Percentiles rank a stretch among this genome's conserved stretches.
Evolutionary conservation across 306 rosid genomes (phyloP).

Genomic region (Glycine latifolia): DNA sequence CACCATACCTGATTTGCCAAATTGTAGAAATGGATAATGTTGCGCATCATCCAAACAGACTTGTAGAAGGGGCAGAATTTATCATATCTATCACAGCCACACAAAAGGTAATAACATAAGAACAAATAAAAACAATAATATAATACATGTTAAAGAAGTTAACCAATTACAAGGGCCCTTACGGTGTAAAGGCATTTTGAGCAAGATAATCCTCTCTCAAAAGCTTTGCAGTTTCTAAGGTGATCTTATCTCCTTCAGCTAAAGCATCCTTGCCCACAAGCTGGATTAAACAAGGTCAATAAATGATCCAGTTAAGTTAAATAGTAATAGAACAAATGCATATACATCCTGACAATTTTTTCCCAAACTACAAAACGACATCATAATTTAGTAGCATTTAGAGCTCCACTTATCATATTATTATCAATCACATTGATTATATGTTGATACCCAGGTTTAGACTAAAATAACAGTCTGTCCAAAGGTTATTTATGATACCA

Average conservation of each 20-base stretch:
- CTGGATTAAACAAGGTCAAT: conserved; percentile 56
- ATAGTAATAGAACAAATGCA: neutral
- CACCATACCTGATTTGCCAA: conserved; percentile 92
- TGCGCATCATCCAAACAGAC: conserved; percentile 99
- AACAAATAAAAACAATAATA: conserved; percentile 28
- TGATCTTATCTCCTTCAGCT: conserved; percentile 98
- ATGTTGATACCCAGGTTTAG: conserved; percentile 27
- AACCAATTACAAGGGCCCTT: conserved; percentile 47
- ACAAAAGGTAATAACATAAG: conserved; percentile 22
- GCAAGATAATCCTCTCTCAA: conserved; percentile 99
- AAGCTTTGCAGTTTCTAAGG: conserved; percentile 97
- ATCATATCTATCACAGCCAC: conserved; percentile 76
- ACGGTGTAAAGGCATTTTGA: conserved; percentile 99
- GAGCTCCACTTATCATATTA: conserved; percentile 12
- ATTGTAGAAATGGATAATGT: conserved; percentile 95
- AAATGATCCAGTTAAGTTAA: conserved; percentile 36
- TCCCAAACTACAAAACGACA: conserved; percentile 37
- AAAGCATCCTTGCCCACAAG: conserved; percentile 99
- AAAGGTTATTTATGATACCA: conserved; percentile 29
- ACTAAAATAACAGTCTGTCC: conserved; percentile 12
- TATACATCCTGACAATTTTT: conserved; percentile 23
- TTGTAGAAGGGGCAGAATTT: conserved; percentile 99
- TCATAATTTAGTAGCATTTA: conserved; percentile 24
- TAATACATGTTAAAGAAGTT: conserved; percentile 17
- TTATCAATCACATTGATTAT: neutral